A percentile compares a stretch with the other conserved stretches of the same genome.
These are phyloP conservation scores for Coprinellus micaceus DNA, from an alignment of 768 basidiomycete species.

Conservation along the genomic window DNA sequence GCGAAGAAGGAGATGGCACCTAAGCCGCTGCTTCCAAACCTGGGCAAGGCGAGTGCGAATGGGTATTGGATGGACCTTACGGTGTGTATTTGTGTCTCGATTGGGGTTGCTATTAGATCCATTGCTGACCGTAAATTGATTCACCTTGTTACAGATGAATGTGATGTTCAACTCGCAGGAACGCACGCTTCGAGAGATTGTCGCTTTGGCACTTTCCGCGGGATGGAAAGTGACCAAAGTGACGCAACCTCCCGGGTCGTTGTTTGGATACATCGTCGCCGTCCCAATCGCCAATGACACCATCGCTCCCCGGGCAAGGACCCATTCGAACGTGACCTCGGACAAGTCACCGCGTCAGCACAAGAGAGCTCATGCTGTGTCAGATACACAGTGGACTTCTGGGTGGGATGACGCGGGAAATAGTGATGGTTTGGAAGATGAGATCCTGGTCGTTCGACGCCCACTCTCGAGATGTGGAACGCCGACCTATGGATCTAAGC, in stretches of 20 bases:
- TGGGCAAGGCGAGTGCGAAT: slow-evolving; percentile 34
- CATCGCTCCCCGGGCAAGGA: neutral
- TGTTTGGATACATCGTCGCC: slow-evolving; percentile 71
- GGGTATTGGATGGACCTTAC: slow-evolving; percentile 32
- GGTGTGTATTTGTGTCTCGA: slow-evolving; percentile 23
- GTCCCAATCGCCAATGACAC: slow-evolving; percentile 36
- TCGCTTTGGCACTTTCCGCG: slow-evolving; percentile 20
- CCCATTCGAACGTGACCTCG: too few relatives aligned
- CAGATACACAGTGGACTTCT: too few relatives aligned
- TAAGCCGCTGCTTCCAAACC: slow-evolving; percentile 35
- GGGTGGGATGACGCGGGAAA: too few relatives aligned
- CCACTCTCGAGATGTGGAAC: slow-evolving; percentile 52
- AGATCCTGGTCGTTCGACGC: slow-evolving; percentile 39
- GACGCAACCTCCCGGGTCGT: slow-evolving; percentile 53
- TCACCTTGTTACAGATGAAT: slow-evolving; percentile 33
- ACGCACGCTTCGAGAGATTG: slow-evolving; percentile 32
- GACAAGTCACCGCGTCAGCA: too few relatives aligned
- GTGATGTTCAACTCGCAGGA: slow-evolving; percentile 36
- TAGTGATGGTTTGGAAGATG: slow-evolving; percentile 18
- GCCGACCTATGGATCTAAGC: slow-evolving; percentile 58
- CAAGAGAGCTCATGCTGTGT: too few relatives aligned
- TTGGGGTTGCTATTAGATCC: too few relatives aligned
- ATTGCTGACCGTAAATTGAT: neutral
- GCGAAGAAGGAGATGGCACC: slow-evolving; percentile 20
- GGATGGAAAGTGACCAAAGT: slow-evolving; percentile 34